Base-by-base conservation (phyloP, 108 stramenopile species). In the Mediolabrus comicus region DNA sequence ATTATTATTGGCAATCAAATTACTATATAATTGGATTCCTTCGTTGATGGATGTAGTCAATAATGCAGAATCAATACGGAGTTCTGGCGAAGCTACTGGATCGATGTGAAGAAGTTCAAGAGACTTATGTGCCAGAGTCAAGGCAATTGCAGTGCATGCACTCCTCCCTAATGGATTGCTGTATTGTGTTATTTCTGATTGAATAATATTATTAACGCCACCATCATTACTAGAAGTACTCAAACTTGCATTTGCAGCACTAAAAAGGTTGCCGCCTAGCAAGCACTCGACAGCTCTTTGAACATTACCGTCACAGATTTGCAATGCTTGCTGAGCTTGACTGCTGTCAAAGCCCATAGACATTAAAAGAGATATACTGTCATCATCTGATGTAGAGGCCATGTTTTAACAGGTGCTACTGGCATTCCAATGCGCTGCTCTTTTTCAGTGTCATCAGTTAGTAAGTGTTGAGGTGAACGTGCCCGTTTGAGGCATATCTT, bases 131-230 rank as follows among this genome's bases (percentile, higher is more conserved):
- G 89, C 92, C 43, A 79, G 77, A 0, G 79, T 84, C 56, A 93
- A 65, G 16, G 92, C 87, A 38, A 93, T 93, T 39, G 84, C 84
- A 16, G 92, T 93, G 31, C 92, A 93, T 5, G 89, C 89, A 17
- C 87, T 88, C 68, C 84, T 64, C 54, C 92, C 87, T 25, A 74
- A 43, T 14, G 78, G 73, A 55, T 78, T 39, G 14, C 60, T 81
- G 64, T 93, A 93, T 56, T 93, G 92, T 52, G 83, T 84, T 5
- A 72, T 60, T 19, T 70, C 64, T 10, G 58, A 77, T 36, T 63
- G 81, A 71, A 72, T 71, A 24, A 69, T 80, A 25, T 34, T 46
- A 32, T 52, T 24, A 53, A 32, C 49, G 34, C 49, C 31, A 38
- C 59, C 32, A 28, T 19, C 3, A 31, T 11, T 29, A 27, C 26